These are phyloP conservation scores for Pseudonectria buxi DNA, from an alignment of 2,329 filamentous ascomycete genomes.

Conservation along the genomic window DNA sequence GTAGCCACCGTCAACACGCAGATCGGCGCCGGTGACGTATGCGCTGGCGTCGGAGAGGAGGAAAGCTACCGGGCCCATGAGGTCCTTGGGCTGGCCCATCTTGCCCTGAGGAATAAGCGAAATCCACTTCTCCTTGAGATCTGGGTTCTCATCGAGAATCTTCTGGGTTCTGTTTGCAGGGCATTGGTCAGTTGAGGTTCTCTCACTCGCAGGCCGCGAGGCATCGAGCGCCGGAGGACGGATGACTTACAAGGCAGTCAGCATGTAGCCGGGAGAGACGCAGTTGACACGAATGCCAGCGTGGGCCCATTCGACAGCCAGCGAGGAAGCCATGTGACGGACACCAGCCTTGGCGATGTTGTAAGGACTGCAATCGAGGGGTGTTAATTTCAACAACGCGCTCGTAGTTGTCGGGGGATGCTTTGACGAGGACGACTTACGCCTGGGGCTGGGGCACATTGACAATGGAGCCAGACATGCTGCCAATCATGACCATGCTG, in stretches of 20 bases:
- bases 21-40: slow-evolving; percentile 67
- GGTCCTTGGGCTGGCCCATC: slow-evolving; percentile 85
- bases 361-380: slow-evolving; percentile 53
- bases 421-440: slow-evolving; percentile 28
- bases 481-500: slow-evolving; percentile 90
- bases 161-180: slow-evolving; percentile 65
- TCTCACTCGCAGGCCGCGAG: no score
- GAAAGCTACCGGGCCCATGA: slow-evolving; percentile 90
- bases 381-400: no score
- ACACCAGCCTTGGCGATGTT: slow-evolving; percentile 92
- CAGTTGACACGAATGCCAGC: slow-evolving; percentile 89
- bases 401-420: no score
- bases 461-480: slow-evolving; percentile 90
- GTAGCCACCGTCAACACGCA: slow-evolving; percentile 83
- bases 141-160: slow-evolving; percentile 88
- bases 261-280: slow-evolving; percentile 94
- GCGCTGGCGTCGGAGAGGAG: slow-evolving; percentile 70
- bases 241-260: slow-evolving; percentile 73
- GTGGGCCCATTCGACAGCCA: slow-evolving; percentile 91
- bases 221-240: neutral
- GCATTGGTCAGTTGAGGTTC: slow-evolving; percentile 3
- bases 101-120: slow-evolving; percentile 87
- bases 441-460: slow-evolving; percentile 93
- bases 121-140: slow-evolving; percentile 84
- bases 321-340: slow-evolving; percentile 75